These are phyloP conservation scores for Kwoniella mangroviensis DNA, from an alignment of 768 basidiomycete genomes.

Conservation along the genomic window DNA sequence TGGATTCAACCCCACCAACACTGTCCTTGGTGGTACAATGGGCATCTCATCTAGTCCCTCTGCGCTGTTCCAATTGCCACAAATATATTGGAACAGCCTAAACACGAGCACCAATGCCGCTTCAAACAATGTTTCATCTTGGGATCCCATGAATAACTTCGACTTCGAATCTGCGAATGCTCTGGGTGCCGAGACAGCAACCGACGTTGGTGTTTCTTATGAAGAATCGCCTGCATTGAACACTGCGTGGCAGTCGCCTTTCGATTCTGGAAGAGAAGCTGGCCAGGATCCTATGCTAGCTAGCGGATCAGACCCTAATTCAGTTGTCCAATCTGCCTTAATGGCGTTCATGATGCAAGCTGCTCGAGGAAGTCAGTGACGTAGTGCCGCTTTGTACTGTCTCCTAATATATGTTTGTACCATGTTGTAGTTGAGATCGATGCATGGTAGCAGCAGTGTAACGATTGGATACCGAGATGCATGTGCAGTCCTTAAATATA, in stretches of 20 bases:
- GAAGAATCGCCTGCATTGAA: neutral
- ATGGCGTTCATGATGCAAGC: constrained; percentile 29
- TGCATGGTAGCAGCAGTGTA: too few relatives aligned
- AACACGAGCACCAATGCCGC: constrained; percentile 8
- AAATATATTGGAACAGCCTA: constrained; percentile 37
- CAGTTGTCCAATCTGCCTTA: constrained; percentile 15
- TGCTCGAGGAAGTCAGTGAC: constrained; percentile 5
- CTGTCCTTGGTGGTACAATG: neutral
- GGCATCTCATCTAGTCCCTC: neutral
- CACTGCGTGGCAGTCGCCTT: neutral
- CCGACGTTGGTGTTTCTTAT: too few relatives aligned
- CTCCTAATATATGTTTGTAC: neutral
- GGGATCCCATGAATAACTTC: constrained; percentile 10
- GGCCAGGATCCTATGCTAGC: neutral
- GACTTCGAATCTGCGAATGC: constrained; percentile 1
- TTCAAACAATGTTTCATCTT: neutral
- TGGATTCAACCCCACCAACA: neutral
- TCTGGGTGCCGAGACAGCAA: neutral
- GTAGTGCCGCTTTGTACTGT: neutral
- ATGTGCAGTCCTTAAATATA: too few relatives aligned
- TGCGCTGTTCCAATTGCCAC: constrained; percentile 34
- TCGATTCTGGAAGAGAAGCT: neutral
- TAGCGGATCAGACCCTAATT: neutral
- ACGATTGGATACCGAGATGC: too few relatives aligned
- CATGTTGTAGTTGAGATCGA: too few relatives aligned